These are phyloP conservation scores for Cystobasidium tubakii DNA, from an alignment of 768 basidiomycete genomes.

Conservation along the genomic window DNA sequence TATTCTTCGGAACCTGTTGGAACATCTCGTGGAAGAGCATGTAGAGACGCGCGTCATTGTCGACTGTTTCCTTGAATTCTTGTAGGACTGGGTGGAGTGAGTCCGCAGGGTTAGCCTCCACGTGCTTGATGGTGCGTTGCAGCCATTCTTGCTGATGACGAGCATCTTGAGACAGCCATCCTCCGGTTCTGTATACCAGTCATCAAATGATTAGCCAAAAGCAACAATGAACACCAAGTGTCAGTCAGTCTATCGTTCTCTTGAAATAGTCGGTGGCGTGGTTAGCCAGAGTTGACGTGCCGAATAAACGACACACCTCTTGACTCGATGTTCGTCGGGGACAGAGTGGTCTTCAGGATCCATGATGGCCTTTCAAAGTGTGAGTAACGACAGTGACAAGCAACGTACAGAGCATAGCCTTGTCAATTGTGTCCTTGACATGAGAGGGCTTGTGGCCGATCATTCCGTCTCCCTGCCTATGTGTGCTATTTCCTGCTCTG, in stretches of 20 bases:
- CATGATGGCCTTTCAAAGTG: conserved; percentile 9
- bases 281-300: not conserved
- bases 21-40: conserved; percentile 50
- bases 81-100: conserved; percentile 47
- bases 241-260: not conserved
- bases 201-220: too few species aligned
- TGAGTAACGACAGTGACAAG: not conserved
- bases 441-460: not conserved
- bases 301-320: not conserved
- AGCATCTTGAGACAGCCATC: conserved; percentile 26
- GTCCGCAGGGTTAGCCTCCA: conserved; percentile 47
- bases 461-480: too few species aligned
- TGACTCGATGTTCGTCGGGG: conserved; percentile 15
- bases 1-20: conserved; percentile 47
- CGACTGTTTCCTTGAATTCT: conserved; percentile 49
- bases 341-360: not conserved
- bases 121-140: conserved; percentile 45
- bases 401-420: not conserved
- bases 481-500: too few species aligned
- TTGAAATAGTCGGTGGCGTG: too few species aligned
- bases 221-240: too few species aligned
- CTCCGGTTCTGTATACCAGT: conserved; percentile 22
- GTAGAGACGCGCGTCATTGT: conserved; percentile 47
- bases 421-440: not conserved
- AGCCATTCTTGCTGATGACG: conserved; percentile 20